Evolutionary conservation across 1,139 yeast genomes (phyloP), one percentile per base, ranked within the genome.

Genomic region (Kodamaea arcana): DNA sequence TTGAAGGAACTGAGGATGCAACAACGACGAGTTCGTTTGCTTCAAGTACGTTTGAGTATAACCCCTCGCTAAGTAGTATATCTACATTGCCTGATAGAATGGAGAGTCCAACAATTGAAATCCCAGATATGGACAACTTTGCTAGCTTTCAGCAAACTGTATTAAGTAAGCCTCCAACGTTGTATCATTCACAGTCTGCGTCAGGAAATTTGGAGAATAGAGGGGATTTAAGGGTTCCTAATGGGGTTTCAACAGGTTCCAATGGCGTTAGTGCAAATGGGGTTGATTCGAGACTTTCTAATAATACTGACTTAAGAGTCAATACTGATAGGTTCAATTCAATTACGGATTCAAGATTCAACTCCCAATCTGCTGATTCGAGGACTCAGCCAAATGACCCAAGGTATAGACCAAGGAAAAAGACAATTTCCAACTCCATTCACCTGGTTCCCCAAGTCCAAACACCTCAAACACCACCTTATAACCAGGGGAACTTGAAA

Each of bases 131-230:
- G 61, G 74, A 63, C 36, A 57, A 60, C 25, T 47, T 60, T 38
- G 46, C 65, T 16, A 52, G 52, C 32, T 54, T 54, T 43, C 46
- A 45, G 15, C 39, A 26, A 21, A 37, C 27, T 15, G 44, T 32
- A 3, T 15, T 37, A 43, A 14, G 31, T 51, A 34, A 32, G 50
- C 41, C 33, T 52, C 33, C 34, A 55, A 34, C 50, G 42, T 34
- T 75, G 30, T 54, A 65, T 30, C 78, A 72, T 46, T 58, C 76
- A 0, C 78, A 72, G 46, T 70, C 77, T 1, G 69, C 77, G 11
- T 61, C 76, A 0, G 72, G 65, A 2, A 56, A 54, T 22, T 42
- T 69, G 6, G 78, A 72, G 35, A 56, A 71, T 1, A 46, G 72
- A 27, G 52, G 52, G 29, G 37, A 54, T 15, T 35, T 62, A n/a